phyloP scores from a whole-genome alignment of 1,139 yeast genomes.

The Saccharomyces hybrid region DNA sequence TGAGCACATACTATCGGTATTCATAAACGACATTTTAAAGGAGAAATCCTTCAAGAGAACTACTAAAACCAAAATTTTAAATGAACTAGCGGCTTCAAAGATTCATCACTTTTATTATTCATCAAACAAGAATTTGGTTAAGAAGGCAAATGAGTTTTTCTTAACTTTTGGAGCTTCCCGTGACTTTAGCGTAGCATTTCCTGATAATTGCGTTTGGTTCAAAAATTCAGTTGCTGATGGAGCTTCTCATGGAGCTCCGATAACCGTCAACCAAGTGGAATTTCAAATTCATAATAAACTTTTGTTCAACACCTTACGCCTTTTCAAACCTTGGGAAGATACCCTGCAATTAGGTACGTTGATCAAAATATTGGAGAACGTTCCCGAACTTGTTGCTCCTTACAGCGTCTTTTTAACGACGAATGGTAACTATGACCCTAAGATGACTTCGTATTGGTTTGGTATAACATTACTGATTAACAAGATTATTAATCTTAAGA shows the following conservation, averaged over 20 bases:
- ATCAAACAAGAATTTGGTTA: conserved; percentile 32
- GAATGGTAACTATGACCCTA: conserved; percentile 62
- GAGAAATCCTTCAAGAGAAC: conserved; percentile 60
- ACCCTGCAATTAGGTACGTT: conserved; percentile 52
- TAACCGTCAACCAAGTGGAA: conserved; percentile 38
- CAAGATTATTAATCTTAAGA: conserved; percentile 47
- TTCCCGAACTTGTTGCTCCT: conserved; percentile 70
- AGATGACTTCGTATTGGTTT: conserved; percentile 73
- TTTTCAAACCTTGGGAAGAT: conserved; percentile 78
- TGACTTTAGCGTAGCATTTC: conserved; percentile 55
- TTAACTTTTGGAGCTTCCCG: conserved; percentile 43
- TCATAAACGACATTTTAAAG: conserved; percentile 45
- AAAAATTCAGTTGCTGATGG: conserved; percentile 24
- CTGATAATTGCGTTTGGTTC: conserved; percentile 53
- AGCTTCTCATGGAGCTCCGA: conserved; percentile 18
- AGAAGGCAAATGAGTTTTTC: conserved; percentile 44
- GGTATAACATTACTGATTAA: conserved; percentile 60
- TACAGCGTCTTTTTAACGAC: conserved; percentile 53
- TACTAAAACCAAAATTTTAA: conserved; percentile 68
- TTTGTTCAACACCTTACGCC: conserved; percentile 52
- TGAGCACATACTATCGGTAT: conserved; percentile 38
- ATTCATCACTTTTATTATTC: conserved; percentile 47
- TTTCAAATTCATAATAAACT: conserved; percentile 62
- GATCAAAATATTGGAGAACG: conserved; percentile 41
- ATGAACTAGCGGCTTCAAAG: conserved; percentile 65